Base-by-base conservation (phyloP, 257 asterid species). In the Craterostigma plantagineum region DNA sequence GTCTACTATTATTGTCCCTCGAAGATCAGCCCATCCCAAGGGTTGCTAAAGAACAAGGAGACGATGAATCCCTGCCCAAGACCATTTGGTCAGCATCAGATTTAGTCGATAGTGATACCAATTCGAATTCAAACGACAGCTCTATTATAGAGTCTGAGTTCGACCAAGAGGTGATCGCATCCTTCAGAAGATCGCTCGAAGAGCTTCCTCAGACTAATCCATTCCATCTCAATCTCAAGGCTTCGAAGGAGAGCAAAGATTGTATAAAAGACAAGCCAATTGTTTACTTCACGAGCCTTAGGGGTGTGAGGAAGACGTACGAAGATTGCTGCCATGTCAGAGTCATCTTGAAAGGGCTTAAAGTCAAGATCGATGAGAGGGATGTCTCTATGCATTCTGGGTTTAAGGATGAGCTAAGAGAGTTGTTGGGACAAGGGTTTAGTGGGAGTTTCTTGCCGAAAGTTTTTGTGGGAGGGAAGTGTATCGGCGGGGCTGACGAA, bases 311-410 rank as follows among this genome's bases (percentile, higher is more conserved):
- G 64, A 90, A 79, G 64, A 90, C 99, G 1, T 77, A 72, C 53
- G 99, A 90, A 72, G 95, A 83, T 68, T 79, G 94, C 44, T 80
- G 95, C 17, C 60, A 73, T n/a, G 99, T 90, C 18, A 54, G 87
- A 18, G 75, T 68, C 7, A 72, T 79, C 0, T 23, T 90, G 3
- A 80, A 83, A 41, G 95, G 86, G 23, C 38, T 79, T 16, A 76
- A 92, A 0, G 77, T 83, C 23, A 72, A 61, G 55, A 55, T 90
- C 3, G 99, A 90, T 2, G 95, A 90, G 56, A 65, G 99, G 38
- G 99, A 90, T 16, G 87, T 90, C 1, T 90, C 99, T 2, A 75
- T 90, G 94, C 92, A 90, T 52, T 83, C 94, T 0, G 86, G 91
- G 4, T 90, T 79, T 54, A 90, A 83, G 59, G 95, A 83, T 7